Base-by-base conservation (phyloP, 345 rosid species). In the Psidium friedrichsthalianum region DNA sequence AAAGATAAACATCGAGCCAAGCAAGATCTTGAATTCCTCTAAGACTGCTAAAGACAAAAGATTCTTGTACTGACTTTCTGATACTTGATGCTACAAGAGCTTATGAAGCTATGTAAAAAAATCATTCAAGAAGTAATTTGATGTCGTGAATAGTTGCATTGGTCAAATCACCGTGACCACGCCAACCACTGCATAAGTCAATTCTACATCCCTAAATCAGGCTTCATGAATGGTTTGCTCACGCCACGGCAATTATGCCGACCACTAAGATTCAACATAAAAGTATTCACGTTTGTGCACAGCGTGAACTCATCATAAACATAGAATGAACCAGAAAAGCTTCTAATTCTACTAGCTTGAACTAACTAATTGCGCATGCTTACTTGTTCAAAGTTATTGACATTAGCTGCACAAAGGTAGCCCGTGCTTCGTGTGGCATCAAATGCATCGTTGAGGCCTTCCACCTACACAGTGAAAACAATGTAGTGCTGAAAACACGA, bases 351-450 rank as follows among this genome's bases (percentile, higher is more conserved):
- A 83, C 47, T 29, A 12, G 25, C 12, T 24, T 6, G 10, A 51
- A 49, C 18, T 13, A 49, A 15, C 6, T 12, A 85, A 82, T 21
- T 32, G 86, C 42, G 8, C 20, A 83, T 54, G 74, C 92, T 91
- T 92, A 95, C 98, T 86, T 92, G 95, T 87, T 95, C 98, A 24
- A 97, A 97, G 89, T 92, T 94, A 57, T 94, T 87, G 82, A 92
- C 92, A 18, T 93, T 97, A 82, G 96, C 95, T 42, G 95, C 97
- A 92, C 98, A 97, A 82, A 97, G 93, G 86, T 93, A 94, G 61
- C 98, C 98, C 20, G 94, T 92, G 88, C 98, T 97, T 87, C 98
- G 92, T 64, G 94, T 91, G 36, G 98, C 99, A 87, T 95, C 98
- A 89, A 96, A 97, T 85, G 91, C 95, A 88, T 94, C 86, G 18